phyloP scores from a whole-genome alignment of 805 yeast genomes.

The Lipomyces mesembrius region DNA sequence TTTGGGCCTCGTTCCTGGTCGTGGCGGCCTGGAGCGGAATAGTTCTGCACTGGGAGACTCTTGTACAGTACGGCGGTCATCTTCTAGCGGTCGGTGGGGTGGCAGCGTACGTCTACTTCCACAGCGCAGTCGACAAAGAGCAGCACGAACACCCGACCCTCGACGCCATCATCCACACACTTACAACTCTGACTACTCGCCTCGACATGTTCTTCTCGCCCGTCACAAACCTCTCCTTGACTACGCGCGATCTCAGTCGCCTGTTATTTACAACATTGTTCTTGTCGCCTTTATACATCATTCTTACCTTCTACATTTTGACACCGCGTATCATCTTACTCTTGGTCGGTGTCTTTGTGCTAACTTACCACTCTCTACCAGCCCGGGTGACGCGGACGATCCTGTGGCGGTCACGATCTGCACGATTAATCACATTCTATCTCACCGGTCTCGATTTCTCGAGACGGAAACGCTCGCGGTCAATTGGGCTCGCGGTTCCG shows the following conservation, averaged over 20 bases:
- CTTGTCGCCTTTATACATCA: constrained; percentile 81
- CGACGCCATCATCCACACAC: constrained; percentile 79
- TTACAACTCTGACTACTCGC: constrained; percentile 74
- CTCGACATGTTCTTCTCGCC: constrained; percentile 81
- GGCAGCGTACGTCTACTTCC: constrained; percentile 42
- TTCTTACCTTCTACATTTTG: constrained; percentile 67
- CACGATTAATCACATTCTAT: constrained; percentile 75
- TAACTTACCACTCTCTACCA: constrained; percentile 87
- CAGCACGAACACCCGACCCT: constrained; percentile 74
- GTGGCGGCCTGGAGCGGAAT: constrained; percentile 59
- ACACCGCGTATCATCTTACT: constrained; percentile 72
- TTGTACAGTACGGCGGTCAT: constrained; percentile 75
- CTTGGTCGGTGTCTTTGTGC: constrained; percentile 59
- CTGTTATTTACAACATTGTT: constrained; percentile 82
- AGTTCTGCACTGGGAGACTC: constrained; percentile 77
- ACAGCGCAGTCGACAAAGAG: constrained; percentile 45
- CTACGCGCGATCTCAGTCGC: constrained; percentile 77
- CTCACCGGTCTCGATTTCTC: constrained; percentile 82
- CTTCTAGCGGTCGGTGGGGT: constrained; percentile 56
- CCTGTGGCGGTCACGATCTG: constrained; percentile 78
- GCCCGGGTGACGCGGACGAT: constrained; percentile 80
- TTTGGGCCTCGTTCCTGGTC: constrained; percentile 71
- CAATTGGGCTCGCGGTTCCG: neutral
- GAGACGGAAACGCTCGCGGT: constrained; percentile 13
- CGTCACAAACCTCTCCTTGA: constrained; percentile 65